Evolutionary conservation across 2,329 filamentous ascomycete species (phyloP).

Genomic region (Penicillium sp.): DNA sequence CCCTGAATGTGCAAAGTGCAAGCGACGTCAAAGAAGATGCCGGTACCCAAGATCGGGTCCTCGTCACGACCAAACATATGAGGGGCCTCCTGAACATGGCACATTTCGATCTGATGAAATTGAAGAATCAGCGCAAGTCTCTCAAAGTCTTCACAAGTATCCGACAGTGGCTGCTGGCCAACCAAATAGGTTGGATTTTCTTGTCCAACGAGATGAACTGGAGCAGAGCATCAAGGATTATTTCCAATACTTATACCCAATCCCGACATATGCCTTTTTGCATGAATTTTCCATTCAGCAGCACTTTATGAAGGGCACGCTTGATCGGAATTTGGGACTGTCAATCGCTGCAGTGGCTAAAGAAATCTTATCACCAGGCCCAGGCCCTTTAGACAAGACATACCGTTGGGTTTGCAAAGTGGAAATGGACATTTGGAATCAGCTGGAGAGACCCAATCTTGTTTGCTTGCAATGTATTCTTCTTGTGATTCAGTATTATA

Average conservation of each 20-base stretch:
- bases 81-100: not conserved
- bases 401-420: not conserved
- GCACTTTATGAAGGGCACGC: not conserved
- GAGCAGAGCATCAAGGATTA: slow-evolving; percentile 1
- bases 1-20: slow-evolving; percentile 9
- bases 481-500: slow-evolving; percentile 11
- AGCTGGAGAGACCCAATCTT: slow-evolving; percentile 10
- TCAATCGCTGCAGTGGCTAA: slow-evolving; percentile 1
- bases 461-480: slow-evolving; percentile 9
- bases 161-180: too few species aligned
- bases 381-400: not conserved
- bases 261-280: slow-evolving; percentile 11
- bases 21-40: slow-evolving; percentile 4
- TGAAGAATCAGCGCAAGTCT: not conserved
- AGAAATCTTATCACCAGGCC: not conserved
- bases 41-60: not conserved
- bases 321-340: slow-evolving; percentile 9
- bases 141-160: not conserved
- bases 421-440: slow-evolving; percentile 8
- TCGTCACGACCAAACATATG: not conserved
- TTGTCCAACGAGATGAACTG: not conserved
- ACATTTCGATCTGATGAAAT: not conserved
- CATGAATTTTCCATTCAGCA: slow-evolving; percentile 8
- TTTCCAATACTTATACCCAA: slow-evolving; percentile 14
- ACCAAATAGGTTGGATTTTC: not conserved